Percentiles rank a stretch among this genome's conserved stretches.
These are phyloP conservation scores for Sphenostylis stenocarpa DNA, from an alignment of 306 rosid species.

Conservation along the genomic window DNA sequence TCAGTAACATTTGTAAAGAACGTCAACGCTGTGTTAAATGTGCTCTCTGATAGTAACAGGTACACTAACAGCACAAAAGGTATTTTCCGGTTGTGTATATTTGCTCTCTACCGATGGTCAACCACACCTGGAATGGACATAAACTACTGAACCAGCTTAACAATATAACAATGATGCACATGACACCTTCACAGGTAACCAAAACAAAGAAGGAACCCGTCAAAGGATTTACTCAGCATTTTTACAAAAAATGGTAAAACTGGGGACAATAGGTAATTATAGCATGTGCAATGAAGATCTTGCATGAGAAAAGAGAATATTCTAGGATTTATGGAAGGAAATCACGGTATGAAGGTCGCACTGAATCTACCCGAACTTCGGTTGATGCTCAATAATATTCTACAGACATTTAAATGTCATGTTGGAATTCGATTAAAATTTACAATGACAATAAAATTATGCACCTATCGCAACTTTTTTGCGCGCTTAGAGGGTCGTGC, in stretches of 20 bases:
- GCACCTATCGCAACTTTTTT: constrained; percentile 60
- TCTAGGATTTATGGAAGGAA: constrained; percentile 7
- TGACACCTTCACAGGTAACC: constrained; percentile 2
- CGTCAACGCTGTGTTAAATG: not conserved
- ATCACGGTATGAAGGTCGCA: constrained; percentile 7
- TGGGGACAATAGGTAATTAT: not conserved
- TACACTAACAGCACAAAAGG: not conserved
- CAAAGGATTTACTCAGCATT: not conserved
- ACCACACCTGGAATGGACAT: not conserved
- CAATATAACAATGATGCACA: not conserved
- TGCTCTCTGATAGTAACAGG: not conserved
- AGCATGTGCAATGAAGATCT: not conserved
- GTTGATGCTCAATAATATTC: too few relatives aligned
- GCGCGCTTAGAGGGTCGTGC: constrained; percentile 65
- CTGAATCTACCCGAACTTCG: too few relatives aligned
- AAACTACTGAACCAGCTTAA: not conserved
- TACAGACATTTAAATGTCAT: not conserved
- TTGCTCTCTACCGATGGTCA: not conserved
- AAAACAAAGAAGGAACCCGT: not conserved
- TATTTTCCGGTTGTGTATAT: not conserved
- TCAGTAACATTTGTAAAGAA: not conserved
- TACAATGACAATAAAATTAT: not conserved
- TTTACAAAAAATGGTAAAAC: not conserved
- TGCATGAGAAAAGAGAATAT: not conserved
- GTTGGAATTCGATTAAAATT: constrained; percentile 14